Base-by-base conservation (phyloP, 2,329 filamentous ascomycete genomes). In the Fusarium sp. region DNA sequence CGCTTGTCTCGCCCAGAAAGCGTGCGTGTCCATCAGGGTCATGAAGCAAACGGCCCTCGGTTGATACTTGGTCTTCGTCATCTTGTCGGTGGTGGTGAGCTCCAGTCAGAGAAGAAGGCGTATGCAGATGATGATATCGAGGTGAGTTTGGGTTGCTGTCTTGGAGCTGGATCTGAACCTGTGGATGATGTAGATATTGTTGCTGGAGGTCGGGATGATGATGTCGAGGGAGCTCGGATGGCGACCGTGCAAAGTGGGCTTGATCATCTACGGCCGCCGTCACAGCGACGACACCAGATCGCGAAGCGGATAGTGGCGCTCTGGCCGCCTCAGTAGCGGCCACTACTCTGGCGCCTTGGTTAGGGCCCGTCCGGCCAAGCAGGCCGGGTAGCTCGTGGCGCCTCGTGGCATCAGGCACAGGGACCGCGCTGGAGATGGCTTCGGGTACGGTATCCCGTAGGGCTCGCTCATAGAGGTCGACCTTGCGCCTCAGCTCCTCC, bases 1-100 rank as follows among this genome's bases (percentile, higher is more conserved):
- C 84, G 23, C 84, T 86, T 8, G 84, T 86, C 70, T 83, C 83
- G 40, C 85, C 85, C 3, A 85, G 79, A 70, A 84, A 87, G 12
- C 84, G 82, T 1, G 80, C 75, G 27, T 79, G 82, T 27, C 84
- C 84, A 46, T 83, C 80, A 4, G 76, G 74, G 62, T 87, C 85
- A 28, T 81, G 78, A 7, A 87, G 78, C 16, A 85, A 74, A 18
- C 82, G 78, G 8, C 83, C 84, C n/a, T 83, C 74, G 6, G 71
- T 77, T 16, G 74, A 60, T 13, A 62, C 68, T 30, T 68, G 63
- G 10, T 69, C 72, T 27, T 75, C 74, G 4, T 76, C 74, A 30
- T 76, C 73, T 7, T 71, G 70, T 8, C 60, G 62, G 7, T 66
- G 68, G 9, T 69, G 59, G 36, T 36, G 44, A 12, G 56, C 27